Evolutionary conservation across 306 rosid genomes (phyloP).

Genomic region (Crotalaria pallida): DNA sequence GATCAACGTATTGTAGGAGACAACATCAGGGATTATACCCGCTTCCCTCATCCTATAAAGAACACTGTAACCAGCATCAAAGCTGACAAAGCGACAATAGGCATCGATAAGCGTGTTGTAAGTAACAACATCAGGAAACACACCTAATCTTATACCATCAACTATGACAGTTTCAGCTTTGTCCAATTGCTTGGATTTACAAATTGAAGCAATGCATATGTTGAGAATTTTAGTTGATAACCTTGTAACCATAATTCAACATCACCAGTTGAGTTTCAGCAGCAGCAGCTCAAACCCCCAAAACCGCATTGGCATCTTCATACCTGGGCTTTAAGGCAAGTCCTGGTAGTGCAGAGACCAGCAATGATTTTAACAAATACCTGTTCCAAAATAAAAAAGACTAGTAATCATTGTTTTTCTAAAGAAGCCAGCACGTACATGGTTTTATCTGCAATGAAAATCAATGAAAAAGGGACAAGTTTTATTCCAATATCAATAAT

Average conservation of each 20-base stretch:
- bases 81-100: conserved; percentile 48
- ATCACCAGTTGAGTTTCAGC: conserved; percentile 30
- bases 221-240: conserved; percentile 68
- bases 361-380: too few relatives aligned
- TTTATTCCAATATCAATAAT: too few relatives aligned
- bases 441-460: too few relatives aligned
- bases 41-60: conserved; percentile 68
- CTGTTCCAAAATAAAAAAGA: too few relatives aligned
- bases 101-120: conserved; percentile 74
- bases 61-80: conserved; percentile 50
- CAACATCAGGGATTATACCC: conserved; percentile 57
- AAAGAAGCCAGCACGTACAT: too few relatives aligned
- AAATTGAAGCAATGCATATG: conserved; percentile 52
- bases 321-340: too few relatives aligned
- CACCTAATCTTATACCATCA: conserved; percentile 61
- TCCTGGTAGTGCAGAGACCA: too few relatives aligned
- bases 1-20: conserved; percentile 65
- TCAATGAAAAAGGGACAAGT: too few relatives aligned
- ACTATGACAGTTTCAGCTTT: conserved; percentile 55
- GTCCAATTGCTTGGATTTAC: conserved; percentile 38
- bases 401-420: too few relatives aligned
- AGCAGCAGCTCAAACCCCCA: not conserved
- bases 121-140: conserved; percentile 59
- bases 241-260: conserved; percentile 37
- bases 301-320: too few relatives aligned